A percentile compares a stretch with the other conserved stretches of the same genome.
These are phyloP conservation scores for Torulaspora maleeae DNA, from an alignment of 805 yeast genomes.

Conservation along the genomic window DNA sequence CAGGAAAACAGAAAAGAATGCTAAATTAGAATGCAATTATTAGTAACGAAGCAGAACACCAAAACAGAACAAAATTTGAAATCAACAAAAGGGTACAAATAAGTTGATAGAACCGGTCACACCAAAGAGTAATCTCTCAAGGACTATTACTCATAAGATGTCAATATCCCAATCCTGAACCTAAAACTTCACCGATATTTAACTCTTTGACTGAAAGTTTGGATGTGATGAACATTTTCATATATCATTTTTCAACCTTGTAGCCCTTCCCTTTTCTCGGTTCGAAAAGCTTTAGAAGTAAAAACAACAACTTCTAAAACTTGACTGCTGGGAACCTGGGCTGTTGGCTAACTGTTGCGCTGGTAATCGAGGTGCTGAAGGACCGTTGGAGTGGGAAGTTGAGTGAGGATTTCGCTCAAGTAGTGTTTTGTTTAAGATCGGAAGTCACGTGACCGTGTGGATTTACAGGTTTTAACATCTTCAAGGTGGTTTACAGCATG, in stretches of 20 bases:
- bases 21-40: conserved; percentile 2
- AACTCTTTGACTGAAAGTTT: not conserved
- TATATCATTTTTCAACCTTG: not conserved
- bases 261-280: conserved; percentile 7
- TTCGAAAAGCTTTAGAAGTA: not conserved
- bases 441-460: not conserved
- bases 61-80: not conserved
- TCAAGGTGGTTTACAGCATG: not conserved
- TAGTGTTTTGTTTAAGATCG: no score
- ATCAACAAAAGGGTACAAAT: conserved; percentile 1
- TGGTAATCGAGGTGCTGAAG: no score
- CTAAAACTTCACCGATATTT: not conserved
- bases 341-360: no score
- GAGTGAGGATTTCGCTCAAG: not conserved
- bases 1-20: conserved; percentile 2
- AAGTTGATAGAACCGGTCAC: no score
- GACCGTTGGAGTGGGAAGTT: no score
- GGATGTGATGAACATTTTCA: not conserved
- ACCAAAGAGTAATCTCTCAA: conserved; percentile 2
- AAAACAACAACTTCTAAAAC: not conserved
- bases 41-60: conserved; percentile 1
- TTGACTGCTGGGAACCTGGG: not conserved
- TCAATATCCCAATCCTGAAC: not conserved
- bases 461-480: not conserved
- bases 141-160: conserved; percentile 1